Evolutionary conservation across 345 rosid species (phyloP).

Genomic region (Rhodamnia rubescens): DNA sequence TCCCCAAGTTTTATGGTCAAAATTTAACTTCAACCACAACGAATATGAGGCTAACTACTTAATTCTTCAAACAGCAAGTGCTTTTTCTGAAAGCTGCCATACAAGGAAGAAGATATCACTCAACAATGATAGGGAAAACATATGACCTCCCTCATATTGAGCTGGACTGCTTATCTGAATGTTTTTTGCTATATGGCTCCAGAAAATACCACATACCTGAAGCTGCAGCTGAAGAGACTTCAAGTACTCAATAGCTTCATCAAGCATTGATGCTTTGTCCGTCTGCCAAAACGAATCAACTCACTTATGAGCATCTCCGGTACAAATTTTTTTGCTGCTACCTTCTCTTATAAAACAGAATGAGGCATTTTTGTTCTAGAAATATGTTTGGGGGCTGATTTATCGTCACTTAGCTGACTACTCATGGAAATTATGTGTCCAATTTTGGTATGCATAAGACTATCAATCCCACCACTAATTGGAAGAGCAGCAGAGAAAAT

Average conservation of each 20-base stretch:
- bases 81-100: not conserved
- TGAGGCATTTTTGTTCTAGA: not conserved
- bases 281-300: slow-evolving; percentile 32
- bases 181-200: not conserved
- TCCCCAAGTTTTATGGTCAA: not conserved
- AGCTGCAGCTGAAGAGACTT: slow-evolving; percentile 92
- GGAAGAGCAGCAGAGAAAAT: not conserved
- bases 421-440: not conserved
- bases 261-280: slow-evolving; percentile 91
- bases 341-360: not conserved
- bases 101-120: not conserved
- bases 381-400: not conserved
- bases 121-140: not conserved
- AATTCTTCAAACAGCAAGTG: not conserved
- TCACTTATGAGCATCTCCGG: not conserved
- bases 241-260: slow-evolving; percentile 85
- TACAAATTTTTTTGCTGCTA: not conserved
- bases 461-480: not conserved
- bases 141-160: not conserved
- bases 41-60: not conserved
- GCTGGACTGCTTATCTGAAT: not conserved
- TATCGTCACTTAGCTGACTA: not conserved
- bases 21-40: not conserved
- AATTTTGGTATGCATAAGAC: not conserved
- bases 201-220: slow-evolving; percentile 30